A percentile compares a stretch with the other conserved stretches of the same genome.
Evolutionary conservation across 805 yeast genomes (phyloP).

Genomic region (Yarrowia osloensis): DNA sequence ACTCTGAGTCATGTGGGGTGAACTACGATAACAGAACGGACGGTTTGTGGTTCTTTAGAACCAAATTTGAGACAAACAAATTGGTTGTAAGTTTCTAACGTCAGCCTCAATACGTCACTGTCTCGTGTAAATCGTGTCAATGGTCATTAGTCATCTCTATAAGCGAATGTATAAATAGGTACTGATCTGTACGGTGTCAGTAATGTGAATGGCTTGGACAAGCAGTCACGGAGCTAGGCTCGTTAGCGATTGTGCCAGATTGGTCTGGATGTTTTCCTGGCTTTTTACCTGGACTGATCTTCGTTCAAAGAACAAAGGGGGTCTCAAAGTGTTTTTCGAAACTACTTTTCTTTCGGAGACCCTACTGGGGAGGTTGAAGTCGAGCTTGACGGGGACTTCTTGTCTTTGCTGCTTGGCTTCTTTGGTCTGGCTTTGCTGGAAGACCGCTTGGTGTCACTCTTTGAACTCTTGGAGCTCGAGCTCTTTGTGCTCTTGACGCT

Average conservation of each 20-base stretch:
- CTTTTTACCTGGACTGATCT: no score
- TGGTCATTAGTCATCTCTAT: neutral
- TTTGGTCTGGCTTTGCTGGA: no score
- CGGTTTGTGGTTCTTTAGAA: no score
- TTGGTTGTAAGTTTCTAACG: no score
- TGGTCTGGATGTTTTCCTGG: no score
- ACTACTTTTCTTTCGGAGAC: neutral
- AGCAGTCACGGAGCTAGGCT: neutral
- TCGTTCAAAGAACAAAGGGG: neutral
- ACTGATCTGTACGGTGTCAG: no score
- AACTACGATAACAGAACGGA: neutral
- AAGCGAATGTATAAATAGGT: conserved; percentile 10
- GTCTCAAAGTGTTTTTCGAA: no score
- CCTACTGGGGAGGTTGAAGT: neutral
- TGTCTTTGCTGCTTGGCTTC: neutral
- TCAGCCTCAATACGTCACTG: no score
- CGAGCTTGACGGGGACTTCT: neutral
- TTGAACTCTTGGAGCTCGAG: neutral
- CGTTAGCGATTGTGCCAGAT: neutral
- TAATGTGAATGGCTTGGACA: no score
- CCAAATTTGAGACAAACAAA: no score
- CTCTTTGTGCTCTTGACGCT: neutral
- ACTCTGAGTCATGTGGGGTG: neutral
- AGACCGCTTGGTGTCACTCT: neutral
- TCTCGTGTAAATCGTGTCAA: no score